Evolutionary conservation across 495 filamentous ascomycete species (phyloP).

Genomic region (Friedmanniomyces endolithicus): DNA sequence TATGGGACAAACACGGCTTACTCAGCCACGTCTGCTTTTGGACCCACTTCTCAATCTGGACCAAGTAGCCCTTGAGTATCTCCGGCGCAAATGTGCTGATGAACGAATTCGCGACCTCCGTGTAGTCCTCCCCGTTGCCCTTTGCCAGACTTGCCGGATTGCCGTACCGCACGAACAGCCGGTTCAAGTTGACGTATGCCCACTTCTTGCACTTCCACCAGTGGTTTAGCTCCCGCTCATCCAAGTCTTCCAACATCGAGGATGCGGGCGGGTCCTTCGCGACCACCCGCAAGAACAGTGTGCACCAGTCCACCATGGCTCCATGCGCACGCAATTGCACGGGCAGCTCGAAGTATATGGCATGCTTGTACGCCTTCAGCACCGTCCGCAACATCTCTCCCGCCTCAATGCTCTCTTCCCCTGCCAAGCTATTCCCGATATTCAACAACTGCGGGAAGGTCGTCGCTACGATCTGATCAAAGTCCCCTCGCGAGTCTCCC

Average conservation of each 20-base stretch:
- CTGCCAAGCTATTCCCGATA: slow-evolving; percentile 77
- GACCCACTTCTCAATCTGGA: slow-evolving; percentile 94
- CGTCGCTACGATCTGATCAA: slow-evolving; percentile 84
- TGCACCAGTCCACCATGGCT: slow-evolving; percentile 85
- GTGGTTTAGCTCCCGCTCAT: slow-evolving; percentile 82
- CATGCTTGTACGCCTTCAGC: slow-evolving; percentile 93
- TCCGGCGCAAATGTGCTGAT: slow-evolving; percentile 84
- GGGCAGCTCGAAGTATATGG: slow-evolving; percentile 88
- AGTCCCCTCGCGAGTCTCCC: slow-evolving; percentile 65
- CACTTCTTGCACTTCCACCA: slow-evolving; percentile 99
- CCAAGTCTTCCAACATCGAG: slow-evolving; percentile 67
- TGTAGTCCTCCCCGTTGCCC: slow-evolving; percentile 55
- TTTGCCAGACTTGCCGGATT: slow-evolving; percentile 61
- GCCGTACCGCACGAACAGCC: slow-evolving; percentile 92
- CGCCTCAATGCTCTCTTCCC: slow-evolving; percentile 81
- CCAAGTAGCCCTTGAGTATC: slow-evolving; percentile 83
- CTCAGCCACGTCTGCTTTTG: slow-evolving; percentile 89
- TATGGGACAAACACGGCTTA: slow-evolving; percentile 83
- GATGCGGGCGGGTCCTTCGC: slow-evolving; percentile 68
- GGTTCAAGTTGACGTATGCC: slow-evolving; percentile 94
- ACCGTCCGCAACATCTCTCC: slow-evolving; percentile 93
- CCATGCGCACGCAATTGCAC: slow-evolving; percentile 61
- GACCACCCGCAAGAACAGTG: slow-evolving; percentile 79
- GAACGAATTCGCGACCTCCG: slow-evolving; percentile 76
- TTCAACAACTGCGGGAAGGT: slow-evolving; percentile 81